Base-by-base conservation (phyloP, 1,284 basidiomycete genomes). In the Erythrobasidium hasegawianum region DNA sequence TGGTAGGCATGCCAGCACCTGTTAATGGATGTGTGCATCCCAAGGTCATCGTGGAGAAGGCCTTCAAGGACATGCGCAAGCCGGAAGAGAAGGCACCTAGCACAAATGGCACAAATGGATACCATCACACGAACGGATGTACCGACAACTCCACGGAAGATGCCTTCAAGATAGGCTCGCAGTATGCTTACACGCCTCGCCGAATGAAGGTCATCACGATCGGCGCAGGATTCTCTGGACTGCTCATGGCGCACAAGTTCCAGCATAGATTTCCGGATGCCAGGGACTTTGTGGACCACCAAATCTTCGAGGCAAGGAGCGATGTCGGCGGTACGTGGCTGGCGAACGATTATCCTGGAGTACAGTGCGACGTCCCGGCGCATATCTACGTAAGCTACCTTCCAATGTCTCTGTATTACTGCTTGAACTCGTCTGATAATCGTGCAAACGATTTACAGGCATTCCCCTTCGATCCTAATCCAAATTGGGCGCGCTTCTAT, bases 391-490 rank as follows among this genome's bases (percentile, higher is more conserved):
- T 47, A 40, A 27, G 24, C 5, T 41, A 22, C 18, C 45, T 7
- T 18, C 11, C n/a, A 33, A 33, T 33, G 4, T 4, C 33, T 33
- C 11, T 33, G 5, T 11, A 4, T 33, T 33, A 41, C n/a, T n/a
- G n/a, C n/a, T n/a, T n/a, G 9, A 26, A 20, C 7, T 47, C n/a
- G 5, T 4, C 45, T 47, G 45, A 47, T n/a, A n/a, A n/a, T n/a
- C n/a, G n/a, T n/a, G n/a, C n/a, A n/a, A 47, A 5, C 5, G 22
- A 4, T 24, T 47, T 8, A 45, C 70, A 83, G 82, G 80, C 83
- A 84, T 71, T 81, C 79, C 53, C 80, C 84, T 53, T 85, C 84
- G 8, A 80, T 80, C 10, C 80, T 27, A 84, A 84, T 66, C 81
- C 83, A 1, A 69, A 80, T 66, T 84, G 83, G 83, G 71, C 78